Base-by-base conservation (phyloP, 805 yeast species). In the Candida insectalens region DNA sequence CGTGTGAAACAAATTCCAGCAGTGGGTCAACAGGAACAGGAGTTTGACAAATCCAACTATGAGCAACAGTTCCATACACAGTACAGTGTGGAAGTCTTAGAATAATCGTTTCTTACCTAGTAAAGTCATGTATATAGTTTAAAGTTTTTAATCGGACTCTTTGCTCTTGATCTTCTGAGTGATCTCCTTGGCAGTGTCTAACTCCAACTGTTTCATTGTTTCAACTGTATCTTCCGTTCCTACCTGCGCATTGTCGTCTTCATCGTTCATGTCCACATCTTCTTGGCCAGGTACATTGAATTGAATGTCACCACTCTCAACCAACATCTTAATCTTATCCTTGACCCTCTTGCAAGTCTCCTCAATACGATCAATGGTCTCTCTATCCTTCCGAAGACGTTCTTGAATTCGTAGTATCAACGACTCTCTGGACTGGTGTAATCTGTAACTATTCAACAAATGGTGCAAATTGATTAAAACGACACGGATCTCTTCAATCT, bases 401-500 rank as follows among this genome's bases (percentile, higher is more conserved):
- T 67, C 63, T 32, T 72, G 82, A 22, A 89, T 71, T 49, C 82
- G 62, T 65, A 84, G 65, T 28, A 87, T 83, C 42, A 92, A 63
- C 32, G 88, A 78, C 49, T 92, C 98, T 34, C 96, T 67, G 3
- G 95, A 81, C 52, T 92, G 98, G 56, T 92, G 97, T 3, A 96
- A 92, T 40, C 98, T 66, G 57, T 92, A 92, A 34, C 88, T 87
- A 53, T 92, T 92, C 38, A 92, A 60, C 25, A 92, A 61, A 54
- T 92, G 97, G 53, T 92, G 96, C 42, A 92, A 77, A 50, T 92
- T 92, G 50, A 89, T 80, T 34, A 92, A 61, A 8, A 89, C 75
- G 10, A 80, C 68, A 41, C 94, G 72, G 25, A 92, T 73, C 43
- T 84, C 75, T 42, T 87, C 95, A 19, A 87, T 72, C 46, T 84